A percentile compares a stretch with the other conserved stretches of the same genome.
Evolutionary conservation across 2,329 filamentous ascomycete genomes (phyloP).

Genomic region (Neofusicoccum kwambonambiense): DNA sequence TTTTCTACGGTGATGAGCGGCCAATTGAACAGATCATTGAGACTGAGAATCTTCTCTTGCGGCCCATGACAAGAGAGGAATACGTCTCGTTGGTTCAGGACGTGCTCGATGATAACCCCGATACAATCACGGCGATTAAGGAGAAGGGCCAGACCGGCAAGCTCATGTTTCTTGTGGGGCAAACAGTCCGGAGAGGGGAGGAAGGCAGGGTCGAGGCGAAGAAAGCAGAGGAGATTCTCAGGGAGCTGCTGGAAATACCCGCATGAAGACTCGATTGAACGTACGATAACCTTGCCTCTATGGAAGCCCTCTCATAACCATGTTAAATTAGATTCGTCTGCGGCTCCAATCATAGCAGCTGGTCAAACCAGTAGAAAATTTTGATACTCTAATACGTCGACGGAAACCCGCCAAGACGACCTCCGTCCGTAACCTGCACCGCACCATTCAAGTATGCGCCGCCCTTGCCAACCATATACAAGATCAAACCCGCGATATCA

Average conservation of each 20-base stretch:
- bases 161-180: conserved; percentile 65
- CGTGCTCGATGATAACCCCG: conserved; percentile 54
- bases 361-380: too few relatives aligned
- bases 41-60: conserved; percentile 55
- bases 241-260: conserved; percentile 42
- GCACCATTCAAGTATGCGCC: conserved; percentile 56
- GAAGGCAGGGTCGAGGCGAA: conserved; percentile 63
- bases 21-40: conserved; percentile 55
- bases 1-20: conserved; percentile 54
- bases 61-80: conserved; percentile 54
- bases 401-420: conserved; percentile 37
- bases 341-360: too few relatives aligned
- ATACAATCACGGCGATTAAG: conserved; percentile 60
- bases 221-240: conserved; percentile 56
- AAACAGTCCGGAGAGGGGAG: conserved; percentile 63
- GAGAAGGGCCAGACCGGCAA: conserved; percentile 62
- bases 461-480: conserved; percentile 52
- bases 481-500: conserved; percentile 50
- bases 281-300: not conserved
- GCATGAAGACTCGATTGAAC: not conserved
- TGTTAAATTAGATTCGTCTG: too few relatives aligned
- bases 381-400: conserved; percentile 29
- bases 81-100: conserved; percentile 56
- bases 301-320: too few relatives aligned
- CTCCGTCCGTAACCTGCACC: conserved; percentile 50